Base-by-base conservation (phyloP, 306 rosid species). In the Astragalus membranaceus region DNA sequence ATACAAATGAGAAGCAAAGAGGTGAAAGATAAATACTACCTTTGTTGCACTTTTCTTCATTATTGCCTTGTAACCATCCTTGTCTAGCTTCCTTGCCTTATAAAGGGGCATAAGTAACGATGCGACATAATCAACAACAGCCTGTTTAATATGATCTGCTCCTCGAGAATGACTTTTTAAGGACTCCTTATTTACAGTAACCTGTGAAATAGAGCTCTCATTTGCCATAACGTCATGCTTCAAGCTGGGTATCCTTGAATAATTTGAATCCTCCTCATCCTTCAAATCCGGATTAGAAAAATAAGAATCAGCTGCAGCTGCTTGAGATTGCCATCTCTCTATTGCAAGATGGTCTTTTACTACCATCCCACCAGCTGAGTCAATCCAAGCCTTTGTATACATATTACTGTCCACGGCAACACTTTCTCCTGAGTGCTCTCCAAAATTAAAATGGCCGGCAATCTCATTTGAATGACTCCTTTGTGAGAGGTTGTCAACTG, bases 1-100 rank as follows among this genome's bases (percentile, higher is more conserved):
- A 75, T 58, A 60, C 65, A 67, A 66, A 64, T 50, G 20, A 46
- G 33, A 50, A 67, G 66, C 47, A 75, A 43, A 52, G 41, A 66
- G 41, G 68, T 60, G 53, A 37, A 72, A 35, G 51, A 74, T 50
- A 61, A 58, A 76, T 77, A 66, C 48, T 51, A 95, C 99, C 96
- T 95, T 95, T 12, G 99, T 91, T 57, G 96, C 96, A 80, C 95
- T 89, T 88, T 91, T 95, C 93, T 95, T 95, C 99, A 95, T 89
- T 69, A 95, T 95, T 75, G 95, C 89, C 91, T 95, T 95, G 85
- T 95, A 95, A 29, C 95, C 97, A 62, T 91, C 97, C 84, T 85
- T 91, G 73, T 91, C 93, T 51, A 95, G 88, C 75, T 95, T 91
- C 83, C 89, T 87, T 74, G 97, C 96, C 82, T 95, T 95, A 75